phyloP scores from a whole-genome alignment of 805 yeast species.

The Helenozyma baotianmanensis region DNA sequence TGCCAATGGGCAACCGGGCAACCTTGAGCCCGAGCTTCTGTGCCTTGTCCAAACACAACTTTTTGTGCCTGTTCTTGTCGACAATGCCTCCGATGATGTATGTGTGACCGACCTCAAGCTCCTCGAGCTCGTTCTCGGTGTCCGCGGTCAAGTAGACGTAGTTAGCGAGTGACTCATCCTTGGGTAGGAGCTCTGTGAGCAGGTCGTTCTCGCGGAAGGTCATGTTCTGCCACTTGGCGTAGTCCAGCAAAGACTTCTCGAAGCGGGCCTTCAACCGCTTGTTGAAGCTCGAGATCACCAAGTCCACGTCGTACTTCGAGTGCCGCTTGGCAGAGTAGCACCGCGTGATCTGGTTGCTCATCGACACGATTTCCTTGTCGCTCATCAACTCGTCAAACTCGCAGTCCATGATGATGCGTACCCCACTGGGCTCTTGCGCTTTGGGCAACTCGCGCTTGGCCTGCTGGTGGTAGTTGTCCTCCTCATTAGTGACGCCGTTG shows the following conservation, averaged over 20 bases:
- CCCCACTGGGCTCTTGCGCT: conserved; percentile 46
- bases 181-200: conserved; percentile 26
- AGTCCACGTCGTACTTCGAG: conserved; percentile 51
- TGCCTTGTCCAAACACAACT: conserved; percentile 79
- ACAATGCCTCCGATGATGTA: conserved; percentile 95
- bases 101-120: conserved; percentile 62
- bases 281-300: conserved; percentile 61
- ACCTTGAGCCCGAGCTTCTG: conserved; percentile 63
- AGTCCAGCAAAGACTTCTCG: conserved; percentile 55
- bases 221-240: conserved; percentile 65
- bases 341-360: conserved; percentile 77
- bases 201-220: conserved; percentile 38
- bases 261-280: conserved; percentile 65
- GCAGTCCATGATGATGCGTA: conserved; percentile 74
- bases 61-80: conserved; percentile 86
- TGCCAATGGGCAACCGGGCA: conserved; percentile 81
- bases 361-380: conserved; percentile 61
- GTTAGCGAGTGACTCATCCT: conserved; percentile 30
- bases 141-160: conserved; percentile 81
- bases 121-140: conserved; percentile 63
- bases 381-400: conserved; percentile 87
- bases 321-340: conserved; percentile 75
- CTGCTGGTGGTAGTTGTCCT: conserved; percentile 20
- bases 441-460: conserved; percentile 30
- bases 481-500: conserved; percentile 5